Base-by-base conservation (phyloP, 306 rosid genomes). In the Luffa aegyptiaca region DNA sequence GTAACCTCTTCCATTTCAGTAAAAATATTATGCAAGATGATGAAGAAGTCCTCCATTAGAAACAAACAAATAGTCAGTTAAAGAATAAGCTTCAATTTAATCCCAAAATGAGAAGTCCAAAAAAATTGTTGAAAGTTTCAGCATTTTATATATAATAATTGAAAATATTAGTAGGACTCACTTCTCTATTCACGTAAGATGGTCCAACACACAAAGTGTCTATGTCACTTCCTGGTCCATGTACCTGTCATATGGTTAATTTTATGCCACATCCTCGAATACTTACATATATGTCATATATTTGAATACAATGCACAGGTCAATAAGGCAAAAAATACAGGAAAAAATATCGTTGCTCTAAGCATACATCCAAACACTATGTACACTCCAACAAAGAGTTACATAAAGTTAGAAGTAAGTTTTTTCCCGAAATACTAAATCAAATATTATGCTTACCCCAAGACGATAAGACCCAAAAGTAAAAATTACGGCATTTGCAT, bases 181-280 rank as follows among this genome's bases (percentile, higher is more conserved):
- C 98, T 90, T 92, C 98, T n/a, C 97, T 90, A 80, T 84, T 92
- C 62, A 93, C 89, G 77, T 93, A 90, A 20, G 90, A 89, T 45
- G 97, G 98, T 62, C 98, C 98, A 86, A 93, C 88, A 80, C 98
- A 93, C 61, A 93, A 80, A 6, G 98, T 86, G 83, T 93, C 98
- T 77, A 93, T 82, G 88, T 93, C 98, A 62, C 96, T 89, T 48
- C 97, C 98, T 82, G 96, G 97, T 76, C 93, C 92, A 82, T 93
- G 97, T 63, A 93, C 98, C 97, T 93, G 77, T 21, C 76, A 71
- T 20, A 26, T 71, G 36, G 39, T 77, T 45, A 77, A 58, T 21
- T 42, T 61, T 21, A 55, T 58, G 57, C 71, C 52, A 77, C 71
- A 77, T 8, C 44, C 52, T 77, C 59, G 20, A 26, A 26, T 41